Base-by-base conservation (phyloP, 108 stramenopile species). In the Skeletonema tropicum region DNA sequence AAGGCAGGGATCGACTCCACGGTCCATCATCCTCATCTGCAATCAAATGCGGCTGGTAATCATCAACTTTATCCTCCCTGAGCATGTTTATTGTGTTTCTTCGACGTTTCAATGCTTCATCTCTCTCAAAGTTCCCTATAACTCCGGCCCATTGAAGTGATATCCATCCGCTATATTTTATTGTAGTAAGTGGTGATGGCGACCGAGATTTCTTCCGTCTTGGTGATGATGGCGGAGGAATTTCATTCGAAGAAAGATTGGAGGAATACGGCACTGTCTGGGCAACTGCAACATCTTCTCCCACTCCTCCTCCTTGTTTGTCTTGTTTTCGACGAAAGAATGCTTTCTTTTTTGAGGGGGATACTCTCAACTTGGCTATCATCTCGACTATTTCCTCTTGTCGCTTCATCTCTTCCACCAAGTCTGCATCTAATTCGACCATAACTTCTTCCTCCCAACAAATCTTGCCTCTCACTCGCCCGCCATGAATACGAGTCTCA, bases 21-120 rank as follows among this genome's bases (percentile, higher is more conserved):
- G 80, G 80, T 19, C 80, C 80, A 36, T 81, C 70, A 61, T 81
- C 80, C 42, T 81, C 80, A 52, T 81, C 80, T 0, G 70, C 23
- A 49, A 46, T 41, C 6, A 52, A 60, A 26, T 39, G 39, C 1
- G 41, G 1, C 0, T 11, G 41, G 2, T 59, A 41, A 21, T 57
- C 31, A 38, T 26, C 17, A 23, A 35, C 35, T 41, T 59, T 5
- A 26, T 36, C 3, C 19, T 6, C 10, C 13, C 42, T 57, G 3
- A 30, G 23, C 19, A 23, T 23, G 25, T 55, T 55, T 1, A 55
- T 55, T 55, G 19, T 25, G 45, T 36, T 39, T 21, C 58, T 23
- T 36, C 41, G 49, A 45, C 80, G 63, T 17, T 31, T 55, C 15
- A 35, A 32, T 29, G 64, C 46, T 46, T 74, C 62, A 35, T 64